Percentiles rank a stretch among this genome's conserved stretches.
phyloP scores from a whole-genome alignment of 306 rosid species.

The Vigna mungo region DNA sequence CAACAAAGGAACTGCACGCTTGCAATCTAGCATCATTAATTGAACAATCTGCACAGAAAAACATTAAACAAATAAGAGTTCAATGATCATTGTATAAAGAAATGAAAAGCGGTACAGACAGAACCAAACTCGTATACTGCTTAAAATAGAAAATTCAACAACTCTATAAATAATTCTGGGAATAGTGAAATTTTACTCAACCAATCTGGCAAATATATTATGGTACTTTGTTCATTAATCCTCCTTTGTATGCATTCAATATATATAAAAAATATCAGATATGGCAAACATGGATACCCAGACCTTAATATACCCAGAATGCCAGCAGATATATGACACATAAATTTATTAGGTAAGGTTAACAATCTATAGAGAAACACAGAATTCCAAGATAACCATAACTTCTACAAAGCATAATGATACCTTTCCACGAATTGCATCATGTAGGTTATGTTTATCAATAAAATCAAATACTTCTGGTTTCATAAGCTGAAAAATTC shows the following conservation, averaged over 20 bases:
- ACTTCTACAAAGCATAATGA: constrained; percentile 19
- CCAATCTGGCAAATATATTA: constrained; percentile 32
- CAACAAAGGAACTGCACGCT: constrained; percentile 82
- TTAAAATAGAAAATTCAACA: constrained; percentile 36
- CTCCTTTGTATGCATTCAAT: constrained; percentile 30
- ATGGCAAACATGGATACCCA: constrained; percentile 31
- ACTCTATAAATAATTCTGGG: constrained; percentile 23
- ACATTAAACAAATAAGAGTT: constrained; percentile 40
- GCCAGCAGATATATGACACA: constrained; percentile 25
- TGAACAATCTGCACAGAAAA: constrained; percentile 73
- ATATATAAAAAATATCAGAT: constrained; percentile 3
- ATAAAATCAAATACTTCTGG: constrained; percentile 94
- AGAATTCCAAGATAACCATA: constrained; percentile 29
- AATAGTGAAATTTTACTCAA: constrained; percentile 39
- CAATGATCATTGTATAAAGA: constrained; percentile 22
- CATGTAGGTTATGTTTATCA: constrained; percentile 79
- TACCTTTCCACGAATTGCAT: constrained; percentile 89
- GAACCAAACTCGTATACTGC: constrained; percentile 5
- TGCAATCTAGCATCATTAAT: constrained; percentile 92
- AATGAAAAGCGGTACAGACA: constrained; percentile 24
- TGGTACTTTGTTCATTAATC: constrained; percentile 38
- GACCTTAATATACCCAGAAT: constrained; percentile 9
- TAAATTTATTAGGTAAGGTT: constrained; percentile 13
- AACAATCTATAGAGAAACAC: constrained; percentile 28
- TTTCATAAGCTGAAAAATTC: constrained; percentile 79